A percentile compares a stretch with the other conserved stretches of the same genome.
Conservation (phyloP, 2,329 filamentous ascomycete genomes). For the Sporothrix protearum region DNA sequence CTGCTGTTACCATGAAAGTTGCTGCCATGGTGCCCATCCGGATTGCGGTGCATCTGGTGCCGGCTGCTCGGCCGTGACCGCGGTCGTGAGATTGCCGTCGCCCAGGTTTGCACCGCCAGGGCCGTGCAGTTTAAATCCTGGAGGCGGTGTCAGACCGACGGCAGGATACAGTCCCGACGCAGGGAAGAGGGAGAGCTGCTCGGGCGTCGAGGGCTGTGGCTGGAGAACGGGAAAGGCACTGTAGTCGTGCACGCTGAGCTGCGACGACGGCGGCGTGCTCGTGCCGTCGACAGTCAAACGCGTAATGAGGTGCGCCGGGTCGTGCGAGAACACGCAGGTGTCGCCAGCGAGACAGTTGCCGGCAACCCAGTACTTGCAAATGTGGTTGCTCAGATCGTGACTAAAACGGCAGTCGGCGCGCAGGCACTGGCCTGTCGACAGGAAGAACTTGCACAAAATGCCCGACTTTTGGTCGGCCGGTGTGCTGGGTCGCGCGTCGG, state of each 20-base stretch:
- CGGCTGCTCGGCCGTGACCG: conserved; percentile 83
- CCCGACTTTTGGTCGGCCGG: conserved; percentile 76
- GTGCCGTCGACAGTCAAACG: conserved; percentile 71
- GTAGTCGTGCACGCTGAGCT: conserved; percentile 66
- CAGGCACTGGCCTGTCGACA: conserved; percentile 92
- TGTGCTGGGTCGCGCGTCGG: conserved; percentile 70
- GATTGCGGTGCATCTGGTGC: conserved; percentile 58
- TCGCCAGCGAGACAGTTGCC: conserved; percentile 92
- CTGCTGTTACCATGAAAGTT: background rate
- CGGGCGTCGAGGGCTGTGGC: conserved; percentile 58
- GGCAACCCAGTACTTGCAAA: conserved; percentile 99
- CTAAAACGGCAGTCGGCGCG: conserved; percentile 95
- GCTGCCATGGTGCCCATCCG: conserved; percentile 35
- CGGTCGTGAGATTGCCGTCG: conserved; percentile 61
- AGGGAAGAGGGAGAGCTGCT: conserved; percentile 54
- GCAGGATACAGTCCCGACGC: conserved; percentile 51
- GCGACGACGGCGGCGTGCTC: conserved; percentile 62
- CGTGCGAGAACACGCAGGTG: conserved; percentile 95
- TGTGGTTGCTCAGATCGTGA: conserved; percentile 89
- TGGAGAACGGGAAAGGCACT: conserved; percentile 79
- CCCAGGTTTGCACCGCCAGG: conserved; percentile 41
- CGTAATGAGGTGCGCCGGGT: conserved; percentile 80
- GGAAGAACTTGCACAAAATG: conserved; percentile 94
- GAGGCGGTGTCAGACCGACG: conserved; percentile 61
- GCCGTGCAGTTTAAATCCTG: conserved; percentile 63